Percentiles rank a stretch among this genome's conserved stretches.
These are phyloP conservation scores for Metschnikowia sp. DNA, from an alignment of 805 yeast genomes.

Conservation along the genomic window DNA sequence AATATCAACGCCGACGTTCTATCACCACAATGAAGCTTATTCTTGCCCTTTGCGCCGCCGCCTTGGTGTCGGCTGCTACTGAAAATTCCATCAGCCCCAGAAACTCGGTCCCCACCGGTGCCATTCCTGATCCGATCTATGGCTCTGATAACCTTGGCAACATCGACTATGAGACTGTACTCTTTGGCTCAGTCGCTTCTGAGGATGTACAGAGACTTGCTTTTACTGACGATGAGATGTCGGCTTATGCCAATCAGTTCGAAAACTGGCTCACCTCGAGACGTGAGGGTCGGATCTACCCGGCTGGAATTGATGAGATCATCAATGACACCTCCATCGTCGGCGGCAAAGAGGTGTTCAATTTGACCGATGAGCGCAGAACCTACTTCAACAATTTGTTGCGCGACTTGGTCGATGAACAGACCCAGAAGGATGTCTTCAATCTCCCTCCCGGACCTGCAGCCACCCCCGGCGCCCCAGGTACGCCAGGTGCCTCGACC, in stretches of 20 bases:
- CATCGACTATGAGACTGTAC: background rate
- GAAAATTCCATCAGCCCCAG: background rate
- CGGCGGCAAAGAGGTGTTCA: background rate
- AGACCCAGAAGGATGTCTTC: background rate
- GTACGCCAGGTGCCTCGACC: too few relatives aligned
- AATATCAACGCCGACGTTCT: too few relatives aligned
- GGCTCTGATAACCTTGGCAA: background rate
- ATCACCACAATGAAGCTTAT: background rate
- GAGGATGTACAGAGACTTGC: background rate
- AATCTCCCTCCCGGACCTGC: background rate
- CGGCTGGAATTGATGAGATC: background rate
- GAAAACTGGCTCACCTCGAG: background rate
- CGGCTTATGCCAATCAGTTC: background rate
- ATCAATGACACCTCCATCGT: background rate
- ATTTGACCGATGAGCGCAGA: background rate
- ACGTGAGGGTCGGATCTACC: background rate
- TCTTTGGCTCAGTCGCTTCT: background rate
- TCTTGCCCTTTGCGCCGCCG: slow-evolving; percentile 2
- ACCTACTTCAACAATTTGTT: background rate
- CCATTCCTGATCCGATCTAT: background rate
- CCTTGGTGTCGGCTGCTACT: background rate
- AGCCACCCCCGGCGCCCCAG: too few relatives aligned
- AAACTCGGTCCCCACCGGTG: background rate
- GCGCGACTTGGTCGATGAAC: background rate
- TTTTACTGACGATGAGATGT: background rate